These are phyloP conservation scores for Lithocarpus polystachyus DNA, from an alignment of 306 rosid genomes.

Conservation along the genomic window DNA sequence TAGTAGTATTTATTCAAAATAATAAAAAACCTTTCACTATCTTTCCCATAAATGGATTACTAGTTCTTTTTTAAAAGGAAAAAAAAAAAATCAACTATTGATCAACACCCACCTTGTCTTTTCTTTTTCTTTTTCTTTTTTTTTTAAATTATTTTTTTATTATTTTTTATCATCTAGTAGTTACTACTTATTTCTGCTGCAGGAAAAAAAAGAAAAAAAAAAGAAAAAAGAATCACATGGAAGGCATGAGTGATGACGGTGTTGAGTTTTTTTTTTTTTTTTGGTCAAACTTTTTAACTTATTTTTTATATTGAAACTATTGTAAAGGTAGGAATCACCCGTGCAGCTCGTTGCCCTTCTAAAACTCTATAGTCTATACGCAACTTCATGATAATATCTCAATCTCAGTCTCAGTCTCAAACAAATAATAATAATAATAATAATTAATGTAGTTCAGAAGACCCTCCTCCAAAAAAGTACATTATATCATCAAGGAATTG, in stretches of 20 bases:
- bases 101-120: conserved; percentile 47
- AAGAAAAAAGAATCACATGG: conserved; percentile 59
- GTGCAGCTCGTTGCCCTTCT: conserved; percentile 39
- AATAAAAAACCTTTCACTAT: conserved; percentile 5
- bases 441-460: too few species aligned
- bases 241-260: conserved; percentile 60
- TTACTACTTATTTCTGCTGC: conserved; percentile 41
- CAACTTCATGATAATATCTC: too few species aligned
- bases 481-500: too few species aligned
- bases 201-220: conserved; percentile 22
- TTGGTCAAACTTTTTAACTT: conserved; percentile 32
- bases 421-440: too few species aligned
- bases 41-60: conserved; percentile 26
- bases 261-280: conserved; percentile 11
- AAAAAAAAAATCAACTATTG: conserved; percentile 19
- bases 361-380: too few species aligned
- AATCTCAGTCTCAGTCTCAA: too few species aligned
- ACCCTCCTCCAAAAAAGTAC: too few species aligned
- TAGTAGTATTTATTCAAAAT: neutral
- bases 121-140: too few species aligned
- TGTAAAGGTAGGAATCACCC: conserved; percentile 28
- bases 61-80: neutral
- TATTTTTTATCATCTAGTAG: too few species aligned
- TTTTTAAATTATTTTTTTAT: too few species aligned
- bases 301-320: neutral